phyloP scores from a whole-genome alignment of 371 early-diverging fungal species.

The Mucor lusitanicus region DNA sequence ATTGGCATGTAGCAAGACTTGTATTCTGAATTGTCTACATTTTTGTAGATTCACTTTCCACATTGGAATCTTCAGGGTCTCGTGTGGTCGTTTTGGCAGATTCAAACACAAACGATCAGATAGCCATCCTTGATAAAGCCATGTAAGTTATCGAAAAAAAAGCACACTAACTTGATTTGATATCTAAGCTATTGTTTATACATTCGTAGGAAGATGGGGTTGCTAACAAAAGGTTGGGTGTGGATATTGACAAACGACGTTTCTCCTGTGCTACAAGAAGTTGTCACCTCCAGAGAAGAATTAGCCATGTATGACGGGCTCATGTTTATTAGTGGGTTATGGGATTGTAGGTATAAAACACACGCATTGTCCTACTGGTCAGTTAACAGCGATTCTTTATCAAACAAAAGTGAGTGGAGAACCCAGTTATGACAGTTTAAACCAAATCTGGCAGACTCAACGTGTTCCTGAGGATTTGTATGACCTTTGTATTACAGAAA shows the following conservation, averaged over 20 bases:
- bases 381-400: not conserved
- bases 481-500: not conserved
- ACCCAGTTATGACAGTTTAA: slow-evolving; percentile 33
- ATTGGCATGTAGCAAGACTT: not conserved
- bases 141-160: slow-evolving; percentile 19
- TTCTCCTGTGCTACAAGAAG: slow-evolving; percentile 26
- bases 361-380: not conserved
- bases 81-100: slow-evolving; percentile 41
- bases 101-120: slow-evolving; percentile 33
- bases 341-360: slow-evolving; percentile 37
- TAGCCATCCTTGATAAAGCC: slow-evolving; percentile 31
- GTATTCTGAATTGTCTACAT: not conserved
- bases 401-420: slow-evolving; percentile 38
- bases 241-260: slow-evolving; percentile 47
- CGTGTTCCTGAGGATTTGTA: slow-evolving; percentile 27
- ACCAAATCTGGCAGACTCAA: slow-evolving; percentile 29
- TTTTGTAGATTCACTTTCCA: slow-evolving; percentile 27
- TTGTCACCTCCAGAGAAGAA: slow-evolving; percentile 17
- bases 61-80: slow-evolving; percentile 27
- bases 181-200: not conserved
- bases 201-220: slow-evolving; percentile 30
- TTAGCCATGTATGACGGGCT: slow-evolving; percentile 38
- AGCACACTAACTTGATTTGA: not conserved
- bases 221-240: slow-evolving; percentile 41
- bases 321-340: slow-evolving; percentile 50